phyloP scores from a whole-genome alignment of 2,329 filamentous ascomycete species.

The Epichloe coenophiala region DNA sequence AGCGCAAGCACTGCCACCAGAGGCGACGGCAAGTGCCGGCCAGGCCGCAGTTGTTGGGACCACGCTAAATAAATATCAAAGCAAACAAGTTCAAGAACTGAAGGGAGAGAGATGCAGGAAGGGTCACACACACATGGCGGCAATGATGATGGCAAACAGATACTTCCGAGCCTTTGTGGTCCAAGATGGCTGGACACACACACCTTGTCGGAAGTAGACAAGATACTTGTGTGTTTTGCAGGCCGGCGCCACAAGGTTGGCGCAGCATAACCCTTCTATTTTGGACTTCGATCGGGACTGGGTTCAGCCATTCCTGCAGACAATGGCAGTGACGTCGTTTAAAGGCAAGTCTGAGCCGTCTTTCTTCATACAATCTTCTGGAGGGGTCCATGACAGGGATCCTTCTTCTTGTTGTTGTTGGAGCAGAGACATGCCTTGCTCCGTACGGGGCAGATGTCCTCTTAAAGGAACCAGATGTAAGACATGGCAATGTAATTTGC shows the following conservation, averaged over 20 bases:
- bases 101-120: not conserved
- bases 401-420: too few relatives aligned
- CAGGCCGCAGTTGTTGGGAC: not conserved
- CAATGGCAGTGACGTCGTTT: conserved; percentile 33
- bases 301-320: not conserved
- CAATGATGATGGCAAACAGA: conserved; percentile 57
- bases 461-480: too few relatives aligned
- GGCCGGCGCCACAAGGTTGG: conserved; percentile 6
- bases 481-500: not conserved
- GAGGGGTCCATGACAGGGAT: not conserved
- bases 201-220: not conserved
- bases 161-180: conserved; percentile 53
- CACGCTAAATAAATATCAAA: too few relatives aligned
- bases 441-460: too few relatives aligned
- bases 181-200: not conserved
- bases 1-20: not conserved
- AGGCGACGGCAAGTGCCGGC: conserved; percentile 1
- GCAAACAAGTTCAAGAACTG: not conserved
- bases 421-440: too few relatives aligned
- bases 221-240: conserved; percentile 32
- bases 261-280: conserved; percentile 29
- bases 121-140: conserved; percentile 16
- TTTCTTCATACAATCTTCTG: not conserved
- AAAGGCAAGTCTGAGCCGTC: conserved; percentile 54
- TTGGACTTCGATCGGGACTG: not conserved